These are phyloP conservation scores for Phlebiopsis gigantea DNA, from an alignment of 768 basidiomycete species.

Conservation along the genomic window DNA sequence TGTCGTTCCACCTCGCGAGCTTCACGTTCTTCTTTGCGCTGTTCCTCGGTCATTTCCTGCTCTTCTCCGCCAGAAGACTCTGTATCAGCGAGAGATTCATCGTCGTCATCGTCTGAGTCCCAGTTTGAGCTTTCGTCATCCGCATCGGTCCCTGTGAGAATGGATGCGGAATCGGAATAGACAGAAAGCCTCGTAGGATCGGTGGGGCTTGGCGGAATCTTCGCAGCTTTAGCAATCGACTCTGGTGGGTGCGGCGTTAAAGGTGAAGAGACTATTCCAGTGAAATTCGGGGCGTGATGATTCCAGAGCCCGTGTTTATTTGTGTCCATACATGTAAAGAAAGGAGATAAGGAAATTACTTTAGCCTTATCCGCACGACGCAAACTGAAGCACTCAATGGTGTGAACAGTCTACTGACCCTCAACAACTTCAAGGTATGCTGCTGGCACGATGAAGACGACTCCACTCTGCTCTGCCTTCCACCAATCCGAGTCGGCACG, in stretches of 20 bases:
- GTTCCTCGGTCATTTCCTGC: slow-evolving; percentile 30
- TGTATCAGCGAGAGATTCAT: slow-evolving; percentile 36
- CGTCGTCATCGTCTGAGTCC: slow-evolving; percentile 26
- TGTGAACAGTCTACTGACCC: slow-evolving; percentile 72
- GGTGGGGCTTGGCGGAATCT: not conserved
- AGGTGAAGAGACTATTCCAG: slow-evolving; percentile 12
- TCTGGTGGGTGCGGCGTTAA: slow-evolving; percentile 5
- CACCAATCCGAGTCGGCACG: slow-evolving; percentile 87
- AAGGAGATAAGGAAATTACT: slow-evolving; percentile 56
- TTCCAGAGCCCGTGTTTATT: slow-evolving; percentile 14
- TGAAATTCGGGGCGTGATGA: slow-evolving; percentile 5
- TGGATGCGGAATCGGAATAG: slow-evolving; percentile 2
- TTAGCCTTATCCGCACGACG: slow-evolving; percentile 69
- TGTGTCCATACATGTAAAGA: slow-evolving; percentile 29
- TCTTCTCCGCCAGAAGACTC: slow-evolving; percentile 35
- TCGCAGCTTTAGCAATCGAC: not conserved
- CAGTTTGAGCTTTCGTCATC: slow-evolving; percentile 22
- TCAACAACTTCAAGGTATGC: slow-evolving; percentile 80
- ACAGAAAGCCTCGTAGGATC: not conserved
- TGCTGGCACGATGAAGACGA: slow-evolving; percentile 88
- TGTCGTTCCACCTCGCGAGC: slow-evolving; percentile 72
- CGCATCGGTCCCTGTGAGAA: slow-evolving; percentile 1
- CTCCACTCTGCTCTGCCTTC: slow-evolving; percentile 86
- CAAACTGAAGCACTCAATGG: slow-evolving; percentile 57
- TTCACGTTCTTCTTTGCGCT: slow-evolving; percentile 46